phyloP scores from a whole-genome alignment of 2,329 filamentous ascomycete genomes.

The Ceratocystis huliohia region DNA sequence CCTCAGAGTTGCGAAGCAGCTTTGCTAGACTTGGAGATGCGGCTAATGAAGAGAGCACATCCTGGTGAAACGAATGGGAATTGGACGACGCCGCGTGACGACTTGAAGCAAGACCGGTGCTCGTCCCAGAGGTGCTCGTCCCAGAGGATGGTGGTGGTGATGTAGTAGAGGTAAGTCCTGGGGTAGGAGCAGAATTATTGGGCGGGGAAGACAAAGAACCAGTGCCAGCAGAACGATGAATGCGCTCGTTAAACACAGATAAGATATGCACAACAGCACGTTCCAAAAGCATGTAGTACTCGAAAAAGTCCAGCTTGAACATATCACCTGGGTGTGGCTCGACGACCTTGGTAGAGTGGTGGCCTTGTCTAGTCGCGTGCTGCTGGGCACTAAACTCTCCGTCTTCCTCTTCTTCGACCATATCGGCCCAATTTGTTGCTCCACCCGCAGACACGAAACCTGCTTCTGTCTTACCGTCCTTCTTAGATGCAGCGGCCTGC shows the following conservation, averaged over 20 bases:
- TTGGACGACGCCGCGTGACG: conserved; percentile 12
- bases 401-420: conserved; percentile 22
- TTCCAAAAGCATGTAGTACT: conserved; percentile 62
- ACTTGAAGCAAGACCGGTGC: not conserved
- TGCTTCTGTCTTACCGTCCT: not conserved
- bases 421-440: conserved; percentile 15
- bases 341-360: conserved; percentile 3
- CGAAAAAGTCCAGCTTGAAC: conserved; percentile 68
- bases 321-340: conserved; percentile 45
- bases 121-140: not conserved
- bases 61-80: conserved; percentile 52
- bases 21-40: conserved; percentile 37
- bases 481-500: not conserved
- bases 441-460: not conserved
- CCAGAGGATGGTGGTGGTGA: not conserved
- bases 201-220: not conserved
- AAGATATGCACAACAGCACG: conserved; percentile 55
- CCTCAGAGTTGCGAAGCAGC: conserved; percentile 32
- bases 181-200: not conserved
- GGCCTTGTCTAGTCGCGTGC: not conserved
- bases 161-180: not conserved
- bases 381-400: conserved; percentile 22
- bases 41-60: conserved; percentile 51
- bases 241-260: conserved; percentile 46
- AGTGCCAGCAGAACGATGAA: conserved; percentile 29